These are phyloP conservation scores for Populus ilicifolia DNA, from an alignment of 345 rosid species.

Conservation along the genomic window DNA sequence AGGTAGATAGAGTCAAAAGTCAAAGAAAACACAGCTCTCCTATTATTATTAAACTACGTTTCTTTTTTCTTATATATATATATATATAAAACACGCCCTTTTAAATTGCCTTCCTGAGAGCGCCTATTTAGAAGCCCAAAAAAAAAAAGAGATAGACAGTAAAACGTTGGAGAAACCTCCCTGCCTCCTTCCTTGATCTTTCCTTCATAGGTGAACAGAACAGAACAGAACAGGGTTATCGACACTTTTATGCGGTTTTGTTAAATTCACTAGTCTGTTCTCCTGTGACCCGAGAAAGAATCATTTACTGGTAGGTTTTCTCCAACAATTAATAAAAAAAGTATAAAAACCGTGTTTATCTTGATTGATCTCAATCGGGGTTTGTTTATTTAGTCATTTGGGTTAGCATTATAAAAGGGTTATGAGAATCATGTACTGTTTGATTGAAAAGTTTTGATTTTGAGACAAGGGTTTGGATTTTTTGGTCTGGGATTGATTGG, in stretches of 20 bases:
- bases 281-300: background rate
- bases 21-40: no score
- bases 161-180: background rate
- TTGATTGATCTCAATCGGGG: background rate
- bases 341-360: background rate
- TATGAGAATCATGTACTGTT: background rate
- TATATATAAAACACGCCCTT: background rate
- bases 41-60: no score
- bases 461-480: background rate
- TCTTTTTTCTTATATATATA: no score
- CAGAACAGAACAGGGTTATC: background rate
- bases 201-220: background rate
- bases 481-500: background rate
- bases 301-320: background rate
- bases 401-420: background rate
- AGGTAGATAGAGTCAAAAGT: no score
- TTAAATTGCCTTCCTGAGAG: background rate
- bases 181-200: background rate
- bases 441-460: background rate
- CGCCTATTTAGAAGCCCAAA: background rate
- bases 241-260: background rate
- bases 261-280: background rate
- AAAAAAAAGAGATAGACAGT: no score
- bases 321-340: background rate
- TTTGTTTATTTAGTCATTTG: background rate